Evolutionary conservation across 208 protist genomes (phyloP).

Genomic region (Acanthamoeba triangularis): DNA sequence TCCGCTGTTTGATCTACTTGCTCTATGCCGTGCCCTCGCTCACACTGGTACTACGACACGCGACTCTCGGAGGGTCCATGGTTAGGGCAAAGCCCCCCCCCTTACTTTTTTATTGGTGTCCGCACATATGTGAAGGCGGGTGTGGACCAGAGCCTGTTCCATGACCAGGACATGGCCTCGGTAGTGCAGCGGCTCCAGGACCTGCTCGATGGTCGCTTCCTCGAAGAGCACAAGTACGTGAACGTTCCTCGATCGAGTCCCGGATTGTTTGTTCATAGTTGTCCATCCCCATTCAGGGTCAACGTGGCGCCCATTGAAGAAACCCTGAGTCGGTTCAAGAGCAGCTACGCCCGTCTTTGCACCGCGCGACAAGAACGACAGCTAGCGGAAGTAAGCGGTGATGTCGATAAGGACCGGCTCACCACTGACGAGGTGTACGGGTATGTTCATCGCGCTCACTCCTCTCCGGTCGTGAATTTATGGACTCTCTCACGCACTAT

Average conservation of each 20-base stretch:
- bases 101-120: neutral
- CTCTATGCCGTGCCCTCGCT: neutral
- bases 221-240: neutral
- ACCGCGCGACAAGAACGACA: neutral
- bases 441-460: neutral
- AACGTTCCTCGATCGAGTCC: neutral
- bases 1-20: neutral
- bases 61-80: too few relatives aligned
- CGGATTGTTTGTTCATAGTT: neutral
- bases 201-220: neutral
- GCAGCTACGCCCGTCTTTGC: neutral
- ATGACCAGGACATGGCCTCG: neutral
- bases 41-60: neutral
- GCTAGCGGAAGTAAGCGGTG: neutral
- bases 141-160: neutral
- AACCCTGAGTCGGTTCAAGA: neutral
- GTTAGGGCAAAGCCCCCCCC: too few relatives aligned
- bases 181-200: neutral
- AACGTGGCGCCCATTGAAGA: neutral
- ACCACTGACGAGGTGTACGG: neutral
- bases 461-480: too few relatives aligned
- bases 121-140: neutral
- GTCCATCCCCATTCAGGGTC: neutral
- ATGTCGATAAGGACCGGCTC: neutral
- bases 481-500: neutral